Evolutionary conservation across 352 stramenopile genomes (phyloP), one percentile per base, ranked within the genome.

Genomic region (Globisporangium cystogenes): DNA sequence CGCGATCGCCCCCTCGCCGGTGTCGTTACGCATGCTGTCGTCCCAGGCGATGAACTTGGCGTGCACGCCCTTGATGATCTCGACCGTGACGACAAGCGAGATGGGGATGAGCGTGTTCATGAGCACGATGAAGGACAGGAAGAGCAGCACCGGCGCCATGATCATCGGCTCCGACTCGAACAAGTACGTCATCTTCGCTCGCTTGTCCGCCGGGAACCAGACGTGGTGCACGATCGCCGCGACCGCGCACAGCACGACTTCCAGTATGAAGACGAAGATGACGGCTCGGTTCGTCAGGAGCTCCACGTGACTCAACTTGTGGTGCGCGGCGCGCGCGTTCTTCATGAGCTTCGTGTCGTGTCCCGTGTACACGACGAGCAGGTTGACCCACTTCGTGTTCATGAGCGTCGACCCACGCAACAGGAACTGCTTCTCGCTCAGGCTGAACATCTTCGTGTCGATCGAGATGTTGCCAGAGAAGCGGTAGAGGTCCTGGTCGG

Each of bases 51-150:
- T 92, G 48, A 90, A 91, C 42, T 86, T 83, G 0, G 80, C 79
- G 48, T 93, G 83, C 1, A 85, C 51, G 1, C 60, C 73, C 49
- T 93, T 93, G 57, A 90, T 76, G 21, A 90, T 68, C 60, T 89
- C 87, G 35, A 89, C 72, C 0, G 78, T 90, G 6, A 98, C 84
- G 55, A 98, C 96, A 6, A 98, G 74, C 7, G 89, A 96, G 50
- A 98, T 96, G 7, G 92, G 93, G 27, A 98, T 96, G 43, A 98
- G 73, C 27, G 87, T 93, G 65, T 94, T 96, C 74, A 95, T 84
- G 23, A 97, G 69, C 48, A 98, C 87, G 33, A 97, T 51, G 59
- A 93, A 97, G 21, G 86, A 87, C 10, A 97, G 82, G 33, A 97
- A 96, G 16, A 89, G 75, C 33, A 97, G 65, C 0, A 93, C 24